Percentiles rank a stretch among this genome's conserved stretches.
phyloP scores from a whole-genome alignment of 768 basidiomycete species.

The Lactarius deliciosus region DNA sequence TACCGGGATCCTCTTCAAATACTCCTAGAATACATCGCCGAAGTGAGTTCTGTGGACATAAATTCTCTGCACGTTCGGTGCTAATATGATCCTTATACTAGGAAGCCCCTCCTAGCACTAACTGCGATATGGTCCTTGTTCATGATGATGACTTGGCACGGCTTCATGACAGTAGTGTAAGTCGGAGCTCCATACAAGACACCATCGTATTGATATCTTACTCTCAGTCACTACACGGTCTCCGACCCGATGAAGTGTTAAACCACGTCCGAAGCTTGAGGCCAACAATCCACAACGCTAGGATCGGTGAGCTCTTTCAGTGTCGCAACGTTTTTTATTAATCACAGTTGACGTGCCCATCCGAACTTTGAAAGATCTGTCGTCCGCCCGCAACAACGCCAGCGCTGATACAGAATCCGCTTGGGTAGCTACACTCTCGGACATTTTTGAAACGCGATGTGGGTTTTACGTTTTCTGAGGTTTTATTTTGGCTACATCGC shows the following conservation, averaged over 20 bases:
- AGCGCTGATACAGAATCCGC: not conserved
- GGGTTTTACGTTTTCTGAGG: not conserved
- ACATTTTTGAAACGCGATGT: not conserved
- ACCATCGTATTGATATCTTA: not conserved
- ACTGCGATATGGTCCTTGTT: not conserved
- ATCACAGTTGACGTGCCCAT: not conserved
- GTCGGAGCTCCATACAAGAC: not conserved
- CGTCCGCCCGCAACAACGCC: not conserved
- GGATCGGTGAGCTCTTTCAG: not conserved
- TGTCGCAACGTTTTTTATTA: not conserved
- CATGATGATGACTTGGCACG: slow-evolving; percentile 4
- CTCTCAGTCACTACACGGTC: not conserved
- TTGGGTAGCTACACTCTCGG: not conserved
- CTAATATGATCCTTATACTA: not conserved
- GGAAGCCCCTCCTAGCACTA: not conserved
- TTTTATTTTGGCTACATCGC: not conserved
- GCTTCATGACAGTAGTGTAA: not conserved
- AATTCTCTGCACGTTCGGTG: not conserved
- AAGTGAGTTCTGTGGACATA: not conserved
- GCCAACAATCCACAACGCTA: not conserved
- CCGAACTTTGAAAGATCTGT: not conserved
- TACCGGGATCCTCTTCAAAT: not conserved
- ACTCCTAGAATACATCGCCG: not conserved
- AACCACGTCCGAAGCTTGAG: not conserved
- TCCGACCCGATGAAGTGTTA: not conserved